phyloP scores from a whole-genome alignment of 305 asterid species.

The Coffea humblotiana region DNA sequence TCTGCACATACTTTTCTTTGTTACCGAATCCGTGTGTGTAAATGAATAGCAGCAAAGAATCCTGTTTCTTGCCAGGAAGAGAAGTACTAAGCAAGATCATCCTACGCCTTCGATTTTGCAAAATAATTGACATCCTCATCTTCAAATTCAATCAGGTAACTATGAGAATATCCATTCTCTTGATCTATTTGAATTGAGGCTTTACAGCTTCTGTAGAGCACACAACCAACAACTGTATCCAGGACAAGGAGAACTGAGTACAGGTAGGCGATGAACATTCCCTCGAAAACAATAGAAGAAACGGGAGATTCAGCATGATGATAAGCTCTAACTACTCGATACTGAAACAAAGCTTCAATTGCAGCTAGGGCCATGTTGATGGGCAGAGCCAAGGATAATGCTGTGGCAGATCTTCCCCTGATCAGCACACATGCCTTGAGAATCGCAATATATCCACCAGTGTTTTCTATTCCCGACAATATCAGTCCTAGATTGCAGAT shows the following conservation, averaged over 20 bases:
- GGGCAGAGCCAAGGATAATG: constrained; percentile 52
- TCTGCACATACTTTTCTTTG: constrained; percentile 7
- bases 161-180: constrained; percentile 14
- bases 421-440: constrained; percentile 48
- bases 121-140: constrained; percentile 15
- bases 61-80: not conserved
- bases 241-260: constrained; percentile 56
- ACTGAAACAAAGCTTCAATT: constrained; percentile 67
- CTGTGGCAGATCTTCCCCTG: constrained; percentile 51
- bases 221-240: constrained; percentile 54
- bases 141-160: constrained; percentile 15
- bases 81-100: constrained; percentile 24
- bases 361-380: constrained; percentile 54
- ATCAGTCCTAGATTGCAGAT: constrained; percentile 49
- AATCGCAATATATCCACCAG: constrained; percentile 44
- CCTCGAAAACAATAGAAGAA: constrained; percentile 48
- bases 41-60: constrained; percentile 8
- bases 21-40: constrained; percentile 11
- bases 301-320: constrained; percentile 8
- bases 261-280: constrained; percentile 53
- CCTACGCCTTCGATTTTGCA: constrained; percentile 20
- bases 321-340: constrained; percentile 45
- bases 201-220: constrained; percentile 47
- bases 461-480: constrained; percentile 45
- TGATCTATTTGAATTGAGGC: constrained; percentile 13